These are phyloP conservation scores for Pisolithus sp. DNA, from an alignment of 768 basidiomycete genomes.

Conservation along the genomic window DNA sequence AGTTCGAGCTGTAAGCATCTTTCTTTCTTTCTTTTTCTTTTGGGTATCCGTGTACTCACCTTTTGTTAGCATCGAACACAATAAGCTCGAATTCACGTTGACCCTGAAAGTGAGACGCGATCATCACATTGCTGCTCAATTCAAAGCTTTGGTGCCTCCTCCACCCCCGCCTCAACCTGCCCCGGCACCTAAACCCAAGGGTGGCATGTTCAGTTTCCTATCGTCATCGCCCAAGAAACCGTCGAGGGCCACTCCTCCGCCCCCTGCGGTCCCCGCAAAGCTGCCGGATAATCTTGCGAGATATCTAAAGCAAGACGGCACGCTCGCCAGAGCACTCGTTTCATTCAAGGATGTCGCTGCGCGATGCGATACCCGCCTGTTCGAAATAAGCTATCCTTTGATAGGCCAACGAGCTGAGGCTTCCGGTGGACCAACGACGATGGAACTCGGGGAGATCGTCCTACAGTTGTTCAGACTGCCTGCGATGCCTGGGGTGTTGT, in stretches of 20 bases:
- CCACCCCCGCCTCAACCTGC: constrained; percentile 35
- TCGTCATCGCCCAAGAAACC: constrained; percentile 65
- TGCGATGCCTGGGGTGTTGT: constrained; percentile 73
- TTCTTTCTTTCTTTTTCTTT: background rate
- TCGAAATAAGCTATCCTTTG: constrained; percentile 77
- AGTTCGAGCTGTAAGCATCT: constrained; percentile 77
- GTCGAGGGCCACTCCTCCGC: constrained; percentile 40
- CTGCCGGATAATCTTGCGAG: constrained; percentile 73
- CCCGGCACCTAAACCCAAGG: constrained; percentile 47
- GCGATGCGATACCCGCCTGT: constrained; percentile 77
- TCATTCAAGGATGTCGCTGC: constrained; percentile 81
- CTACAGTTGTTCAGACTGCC: constrained; percentile 89
- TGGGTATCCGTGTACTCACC: too few species aligned
- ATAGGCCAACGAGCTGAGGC: constrained; percentile 67
- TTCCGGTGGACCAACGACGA: constrained; percentile 47
- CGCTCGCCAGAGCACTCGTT: constrained; percentile 81
- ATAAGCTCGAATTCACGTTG: constrained; percentile 91
- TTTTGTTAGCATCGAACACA: constrained; percentile 71
- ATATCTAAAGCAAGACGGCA: constrained; percentile 80
- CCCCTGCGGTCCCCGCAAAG: constrained; percentile 32
- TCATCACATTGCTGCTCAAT: constrained; percentile 75
- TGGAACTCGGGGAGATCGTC: constrained; percentile 82
- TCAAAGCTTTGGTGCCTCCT: constrained; percentile 53
- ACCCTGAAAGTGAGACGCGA: constrained; percentile 83
- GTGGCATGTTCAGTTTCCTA: constrained; percentile 72